phyloP scores from a whole-genome alignment of 1,139 yeast genomes.

The Citeromyces siamensis region DNA sequence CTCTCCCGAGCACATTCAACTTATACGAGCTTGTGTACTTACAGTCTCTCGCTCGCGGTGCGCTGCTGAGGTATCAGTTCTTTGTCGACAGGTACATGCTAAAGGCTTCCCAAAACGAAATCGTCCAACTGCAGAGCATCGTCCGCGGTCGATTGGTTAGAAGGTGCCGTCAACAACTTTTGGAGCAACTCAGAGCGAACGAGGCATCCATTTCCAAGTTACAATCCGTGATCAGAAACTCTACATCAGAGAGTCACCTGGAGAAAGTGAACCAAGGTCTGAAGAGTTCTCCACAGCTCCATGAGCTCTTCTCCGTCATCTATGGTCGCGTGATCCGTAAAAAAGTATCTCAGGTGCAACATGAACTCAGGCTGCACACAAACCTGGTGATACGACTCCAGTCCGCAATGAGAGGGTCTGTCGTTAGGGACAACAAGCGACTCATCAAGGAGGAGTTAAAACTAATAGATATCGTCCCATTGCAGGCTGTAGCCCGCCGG shows the following conservation, averaged over 20 bases:
- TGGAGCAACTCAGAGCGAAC: constrained; percentile 7
- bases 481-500: no score
- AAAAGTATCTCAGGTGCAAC: no score
- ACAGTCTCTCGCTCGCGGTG: constrained; percentile 58
- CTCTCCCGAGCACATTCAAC: no score
- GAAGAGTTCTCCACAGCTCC: no score
- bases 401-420: no score
- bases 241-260: constrained; percentile 10
- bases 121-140: constrained; percentile 25
- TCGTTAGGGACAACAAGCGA: no score
- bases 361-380: no score
- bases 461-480: no score
- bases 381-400: background rate
- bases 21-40: constrained; percentile 14
- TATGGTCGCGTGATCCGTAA: no score
- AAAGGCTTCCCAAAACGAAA: constrained; percentile 37
- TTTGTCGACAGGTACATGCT: constrained; percentile 51
- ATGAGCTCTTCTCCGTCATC: no score
- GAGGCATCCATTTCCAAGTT: constrained; percentile 11
- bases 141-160: constrained; percentile 18
- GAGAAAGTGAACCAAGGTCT: no score
- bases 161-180: constrained; percentile 5
- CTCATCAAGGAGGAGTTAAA: no score
- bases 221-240: constrained; percentile 13
- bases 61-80: constrained; percentile 46